A percentile compares a stretch with the other conserved stretches of the same genome.
phyloP scores from a whole-genome alignment of 495 filamentous ascomycete genomes.

The Cenococcum geophilum region DNA sequence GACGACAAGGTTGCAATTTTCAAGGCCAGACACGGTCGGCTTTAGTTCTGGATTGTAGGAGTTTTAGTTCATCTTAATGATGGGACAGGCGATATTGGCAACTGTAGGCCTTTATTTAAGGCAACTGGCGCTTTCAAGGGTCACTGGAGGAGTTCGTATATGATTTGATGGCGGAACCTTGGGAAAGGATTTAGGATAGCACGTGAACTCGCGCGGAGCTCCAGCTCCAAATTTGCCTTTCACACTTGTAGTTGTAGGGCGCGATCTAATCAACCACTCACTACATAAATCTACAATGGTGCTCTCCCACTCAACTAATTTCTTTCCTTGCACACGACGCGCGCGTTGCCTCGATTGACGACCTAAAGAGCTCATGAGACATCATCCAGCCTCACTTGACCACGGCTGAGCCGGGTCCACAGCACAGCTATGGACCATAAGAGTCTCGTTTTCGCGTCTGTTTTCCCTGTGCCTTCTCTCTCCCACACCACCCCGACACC shows the following conservation, averaged over 20 bases:
- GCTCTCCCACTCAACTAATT: neutral
- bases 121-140: neutral
- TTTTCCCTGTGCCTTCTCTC: slow-evolving; percentile 30
- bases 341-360: neutral
- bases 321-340: neutral
- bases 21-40: slow-evolving; percentile 65
- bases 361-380: neutral
- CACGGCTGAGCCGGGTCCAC: neutral
- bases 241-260: slow-evolving; percentile 6
- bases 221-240: neutral
- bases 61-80: neutral
- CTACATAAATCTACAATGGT: neutral
- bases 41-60: slow-evolving; percentile 42
- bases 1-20: slow-evolving; percentile 85
- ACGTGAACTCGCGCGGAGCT: slow-evolving; percentile 1
- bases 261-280: neutral
- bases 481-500: slow-evolving; percentile 38
- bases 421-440: slow-evolving; percentile 21
- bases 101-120: neutral
- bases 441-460: slow-evolving; percentile 30
- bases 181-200: neutral
- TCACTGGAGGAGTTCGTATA: neutral
- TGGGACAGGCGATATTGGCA: neutral
- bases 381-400: neutral
- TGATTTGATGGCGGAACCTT: neutral